Evolutionary conservation across 257 asterid genomes (phyloP), one percentile per base, ranked within the genome.

Genomic region (Penstemon newberryi): DNA sequence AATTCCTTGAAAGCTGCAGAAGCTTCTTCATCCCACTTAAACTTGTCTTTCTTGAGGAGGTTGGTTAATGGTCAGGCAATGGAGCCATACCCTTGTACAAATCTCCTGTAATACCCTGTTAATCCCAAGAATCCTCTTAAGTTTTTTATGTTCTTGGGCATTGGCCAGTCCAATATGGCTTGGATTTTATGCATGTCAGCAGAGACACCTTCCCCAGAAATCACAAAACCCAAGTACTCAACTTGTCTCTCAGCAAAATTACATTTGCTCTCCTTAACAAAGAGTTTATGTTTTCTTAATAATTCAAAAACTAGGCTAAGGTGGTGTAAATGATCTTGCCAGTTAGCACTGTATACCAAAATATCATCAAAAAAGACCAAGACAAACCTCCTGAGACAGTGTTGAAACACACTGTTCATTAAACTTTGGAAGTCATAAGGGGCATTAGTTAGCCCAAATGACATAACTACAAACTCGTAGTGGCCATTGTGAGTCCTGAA

Each of bases 301-400:
- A 42, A 4, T 0, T 61, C 40, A 7, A 61, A 18, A 1, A 61
- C 53, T 5, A 1, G 4, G 3, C 13, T 8, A 4, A 61, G 25
- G 7, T 61, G 66, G 0, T 3, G 37, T 12, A 4, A 0, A 3
- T 61, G 66, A 5, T 41, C 39, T 7, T 0, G 39, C 66, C 15
- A 2, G 6, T 8, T 19, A 0, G 0, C 4, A 7, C 38, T 61
- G 10, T 42, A 61, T 0, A 61, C 53, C 6, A 61, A 10, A 4
- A 41, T 61, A 12, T 61, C 53, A 8, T 61, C 13, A 43, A 61
- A 61, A 7, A 61, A 61, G 0, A 61, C 53, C 10, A 61, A 9
- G 0, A 61, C 66, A 15, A 15, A 38, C 49, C 11, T 39, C 5
- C 49, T 11, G 0, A 59, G 4, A 7, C 4, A 33, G 1, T 11